Conservation (phyloP, 352 stramenopile genomes). For the Pythium phragmitis region DNA sequence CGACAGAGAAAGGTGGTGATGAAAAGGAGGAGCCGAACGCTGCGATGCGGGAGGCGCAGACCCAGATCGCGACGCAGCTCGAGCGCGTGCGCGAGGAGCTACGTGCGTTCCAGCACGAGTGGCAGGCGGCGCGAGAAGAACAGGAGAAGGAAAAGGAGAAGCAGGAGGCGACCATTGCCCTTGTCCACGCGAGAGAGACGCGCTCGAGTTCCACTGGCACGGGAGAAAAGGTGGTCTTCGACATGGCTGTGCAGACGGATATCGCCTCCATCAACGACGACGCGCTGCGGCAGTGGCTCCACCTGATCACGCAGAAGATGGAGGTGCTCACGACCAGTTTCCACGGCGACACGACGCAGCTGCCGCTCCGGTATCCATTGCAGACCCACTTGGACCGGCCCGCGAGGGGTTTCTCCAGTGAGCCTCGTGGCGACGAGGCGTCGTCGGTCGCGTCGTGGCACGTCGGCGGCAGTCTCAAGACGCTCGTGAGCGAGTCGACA, state of each 20-base stretch:
- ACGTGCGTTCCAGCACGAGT: slow-evolving; percentile 45
- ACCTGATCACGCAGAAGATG: slow-evolving; percentile 47
- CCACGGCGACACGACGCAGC: slow-evolving; percentile 35
- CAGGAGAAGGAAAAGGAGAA: not conserved
- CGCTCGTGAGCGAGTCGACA: slow-evolving; percentile 28
- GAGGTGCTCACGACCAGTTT: slow-evolving; percentile 37
- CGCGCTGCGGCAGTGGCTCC: slow-evolving; percentile 43
- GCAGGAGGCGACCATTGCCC: not conserved
- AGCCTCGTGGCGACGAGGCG: not conserved
- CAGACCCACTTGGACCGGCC: slow-evolving; percentile 22
- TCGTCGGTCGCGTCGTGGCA: slow-evolving; percentile 37
- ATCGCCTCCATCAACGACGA: slow-evolving; percentile 26
- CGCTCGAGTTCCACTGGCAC: not conserved
- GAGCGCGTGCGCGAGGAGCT: slow-evolving; percentile 46
- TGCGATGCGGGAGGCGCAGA: slow-evolving; percentile 19
- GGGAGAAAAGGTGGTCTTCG: slow-evolving; percentile 8
- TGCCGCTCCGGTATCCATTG: slow-evolving; percentile 27
- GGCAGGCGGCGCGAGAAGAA: slow-evolving; percentile 21
- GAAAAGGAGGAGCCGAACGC: not conserved
- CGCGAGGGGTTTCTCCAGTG: not conserved
- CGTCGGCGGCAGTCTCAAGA: slow-evolving; percentile 32
- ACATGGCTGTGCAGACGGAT: slow-evolving; percentile 35
- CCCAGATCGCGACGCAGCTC: slow-evolving; percentile 37
- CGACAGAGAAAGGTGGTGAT: slow-evolving; percentile 4
- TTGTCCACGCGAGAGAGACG: not conserved